Evolutionary conservation across 2,329 filamentous ascomycete genomes (phyloP), one percentile per base, ranked within the genome.

Genomic region (Basipetospora chlamydospora): DNA sequence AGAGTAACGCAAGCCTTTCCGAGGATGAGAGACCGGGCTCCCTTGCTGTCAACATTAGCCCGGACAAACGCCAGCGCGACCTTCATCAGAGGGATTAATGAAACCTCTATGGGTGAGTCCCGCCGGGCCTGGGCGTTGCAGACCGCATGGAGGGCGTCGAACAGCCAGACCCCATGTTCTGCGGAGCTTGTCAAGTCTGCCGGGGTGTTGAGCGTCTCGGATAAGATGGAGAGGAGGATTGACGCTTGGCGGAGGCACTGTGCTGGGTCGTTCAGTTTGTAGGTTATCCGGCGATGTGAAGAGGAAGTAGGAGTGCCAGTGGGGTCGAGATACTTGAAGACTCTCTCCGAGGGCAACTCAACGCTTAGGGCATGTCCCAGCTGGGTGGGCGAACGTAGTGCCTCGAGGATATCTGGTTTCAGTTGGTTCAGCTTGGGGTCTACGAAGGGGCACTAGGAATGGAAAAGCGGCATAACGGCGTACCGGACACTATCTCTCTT

Each of bases 401-500:
- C 21, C n/a, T 31, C 18, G 11, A 37, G 35, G 17, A 37, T 37
- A 17, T 37, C 35, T 37, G 28, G 18, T 18, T 13, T 7, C 13
- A 18, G 29, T 12, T 21, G n/a, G 12, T 7, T 36, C 10, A 35
- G 25, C 10, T 29, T 21, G 20, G 10, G 20, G 21, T 10, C 3
- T 15, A 23, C 1, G 26, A 6, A 12, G 6, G 16, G 16, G 29
- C 16, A 12, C 13, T 2, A 16, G 9, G 35, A 25, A 9, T 21
- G 25, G 33, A 18, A 52, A n/a, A n/a, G n/a, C n/a, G n/a, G n/a
- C n/a, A n/a, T n/a, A n/a, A n/a, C n/a, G n/a, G n/a, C 60, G 47
- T 53, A 72, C 68, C 55, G 26, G 58, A 54, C 30, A 69, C 53
- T 38, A 52, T 62, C 46, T 59, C 55, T 41, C 64, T 63, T 10